Base-by-base conservation (phyloP, 108 stramenopile species). In the Skeletonema grethae region DNA sequence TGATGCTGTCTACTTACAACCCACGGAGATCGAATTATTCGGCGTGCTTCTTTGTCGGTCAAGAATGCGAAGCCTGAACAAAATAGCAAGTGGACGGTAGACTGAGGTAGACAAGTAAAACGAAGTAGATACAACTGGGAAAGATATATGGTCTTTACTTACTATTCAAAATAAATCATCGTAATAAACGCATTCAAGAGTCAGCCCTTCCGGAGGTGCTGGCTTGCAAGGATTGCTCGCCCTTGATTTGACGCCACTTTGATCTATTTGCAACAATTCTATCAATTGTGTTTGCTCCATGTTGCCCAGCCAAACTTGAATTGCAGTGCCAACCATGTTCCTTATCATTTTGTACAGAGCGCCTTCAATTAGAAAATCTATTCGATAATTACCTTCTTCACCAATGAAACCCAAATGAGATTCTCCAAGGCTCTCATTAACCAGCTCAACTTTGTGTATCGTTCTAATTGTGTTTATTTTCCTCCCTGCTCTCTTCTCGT, bases 321-420 rank as follows among this genome's bases (percentile, higher is more conserved):
- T 63, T 12, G 89, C 90, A 10, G 90, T 90, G 8, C 94, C 94
- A 4, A 95, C 88, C 86, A 95, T 85, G 61, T 95, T 95, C 34
- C 94, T 82, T 1, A 95, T 88, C 88, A 90, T 90, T 67, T 92
- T 95, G 75, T 95, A 95, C 61, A 95, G 60, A 12, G 94, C 94
- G 35, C 94, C 94, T 25, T 91, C 66, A 35, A 95, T 61, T 16
- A 72, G 45, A 56, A 95, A 78, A 30, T 95, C 91, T 38, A 95
- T 90, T 31, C 91, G 74, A 62, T 87, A 91, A 56, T 82, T 65
- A 31, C 78, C 81, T 43, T 76, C 79, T 73, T 92, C 91, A 9
- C 72, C 65, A 48, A 69, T 55, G 41, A 71, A 66, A 24, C 70
- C 69, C 56, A 56, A 9, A 48, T 58, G 65, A 34, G 22, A 53